Evolutionary conservation across 2,329 filamentous ascomycete genomes (phyloP).

Genomic region (Aspergillus aculeatus): DNA sequence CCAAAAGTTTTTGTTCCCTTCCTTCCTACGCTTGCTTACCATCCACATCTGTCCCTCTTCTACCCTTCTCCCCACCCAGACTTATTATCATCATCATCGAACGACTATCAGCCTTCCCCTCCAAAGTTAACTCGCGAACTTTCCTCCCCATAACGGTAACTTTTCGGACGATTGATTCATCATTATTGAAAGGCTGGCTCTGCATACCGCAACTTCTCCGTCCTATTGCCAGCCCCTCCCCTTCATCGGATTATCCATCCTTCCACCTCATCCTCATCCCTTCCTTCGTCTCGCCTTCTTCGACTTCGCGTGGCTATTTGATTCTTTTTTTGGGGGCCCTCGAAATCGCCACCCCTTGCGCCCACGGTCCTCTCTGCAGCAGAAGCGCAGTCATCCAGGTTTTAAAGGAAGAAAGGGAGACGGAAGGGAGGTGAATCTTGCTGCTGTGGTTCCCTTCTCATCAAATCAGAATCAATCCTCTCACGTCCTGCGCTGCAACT

Average conservation of each 20-base stretch:
- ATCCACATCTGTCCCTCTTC: neutral
- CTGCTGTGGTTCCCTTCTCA: slow-evolving; percentile 19
- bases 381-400: slow-evolving; percentile 12
- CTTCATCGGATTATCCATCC: slow-evolving; percentile 12
- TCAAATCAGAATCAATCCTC: slow-evolving; percentile 13
- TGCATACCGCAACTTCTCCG: slow-evolving; percentile 29
- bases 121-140: slow-evolving; percentile 6
- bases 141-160: slow-evolving; percentile 21
- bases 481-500: slow-evolving; percentile 11
- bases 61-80: neutral
- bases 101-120: neutral
- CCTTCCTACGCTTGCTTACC: slow-evolving; percentile 2
- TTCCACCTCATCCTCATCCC: slow-evolving; percentile 15
- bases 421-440: slow-evolving; percentile 23
- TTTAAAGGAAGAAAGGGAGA: slow-evolving; percentile 28
- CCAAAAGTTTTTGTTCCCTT: slow-evolving; percentile 14
- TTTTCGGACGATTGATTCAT: slow-evolving; percentile 21
- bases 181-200: slow-evolving; percentile 18
- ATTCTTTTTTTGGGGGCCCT: slow-evolving; percentile 15
- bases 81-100: slow-evolving; percentile 1
- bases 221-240: slow-evolving; percentile 15
- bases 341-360: slow-evolving; percentile 23
- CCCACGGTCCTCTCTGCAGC: slow-evolving; percentile 11
- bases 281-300: slow-evolving; percentile 18
- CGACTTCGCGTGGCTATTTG: slow-evolving; percentile 25